Evolutionary conservation across 1,139 yeast species (phyloP).

Genomic region (Eremothecium cymbalariae): DNA sequence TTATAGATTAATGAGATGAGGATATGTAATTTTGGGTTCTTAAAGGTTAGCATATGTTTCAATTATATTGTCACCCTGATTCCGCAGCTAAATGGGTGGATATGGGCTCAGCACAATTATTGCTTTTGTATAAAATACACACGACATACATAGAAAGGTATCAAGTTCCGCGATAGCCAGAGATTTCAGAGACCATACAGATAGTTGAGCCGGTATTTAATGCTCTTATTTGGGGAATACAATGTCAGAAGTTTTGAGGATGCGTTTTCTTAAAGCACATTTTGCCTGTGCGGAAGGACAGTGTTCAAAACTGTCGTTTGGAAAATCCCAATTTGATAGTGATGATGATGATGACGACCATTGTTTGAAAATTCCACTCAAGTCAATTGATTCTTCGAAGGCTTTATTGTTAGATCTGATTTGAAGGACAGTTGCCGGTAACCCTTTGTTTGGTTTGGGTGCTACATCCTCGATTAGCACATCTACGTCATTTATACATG

Average conservation of each 20-base stretch:
- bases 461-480: constrained; percentile 1
- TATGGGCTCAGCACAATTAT: no score
- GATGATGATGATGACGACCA: constrained; percentile 3
- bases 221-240: constrained; percentile 1
- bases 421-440: constrained; percentile 7
- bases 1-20: not conserved
- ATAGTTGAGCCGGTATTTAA: no score
- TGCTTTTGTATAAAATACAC: no score
- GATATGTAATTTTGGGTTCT: no score
- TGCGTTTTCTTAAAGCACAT: constrained; percentile 1
- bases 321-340: constrained; percentile 3
- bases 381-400: constrained; percentile 7
- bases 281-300: constrained; percentile 8
- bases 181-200: not conserved
- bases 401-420: constrained; percentile 6
- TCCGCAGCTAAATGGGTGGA: no score
- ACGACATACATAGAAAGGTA: no score
- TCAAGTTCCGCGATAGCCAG: not conserved
- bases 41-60: no score
- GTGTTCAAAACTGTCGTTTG: constrained; percentile 9
- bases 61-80: no score
- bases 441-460: not conserved
- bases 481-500: not conserved
- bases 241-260: constrained; percentile 4
- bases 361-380: constrained; percentile 4